Evolutionary conservation across 257 asterid genomes (phyloP), one percentile per base, ranked within the genome.

Genomic region (Ehretia macrophylla): DNA sequence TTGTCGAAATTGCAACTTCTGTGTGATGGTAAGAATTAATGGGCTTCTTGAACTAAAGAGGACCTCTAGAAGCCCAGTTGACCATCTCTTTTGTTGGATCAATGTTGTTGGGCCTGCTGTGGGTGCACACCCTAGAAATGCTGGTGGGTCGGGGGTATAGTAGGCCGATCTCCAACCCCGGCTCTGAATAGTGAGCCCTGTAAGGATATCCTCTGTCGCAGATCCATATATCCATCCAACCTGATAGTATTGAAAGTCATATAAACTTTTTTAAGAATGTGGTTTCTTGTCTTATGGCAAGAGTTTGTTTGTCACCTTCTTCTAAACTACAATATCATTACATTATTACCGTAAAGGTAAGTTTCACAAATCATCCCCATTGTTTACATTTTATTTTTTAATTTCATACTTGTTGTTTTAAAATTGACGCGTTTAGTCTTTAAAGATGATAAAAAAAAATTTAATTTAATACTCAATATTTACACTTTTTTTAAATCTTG

Each of bases 201-300:
- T 77, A 0, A 73, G 35, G 11, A 59, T 5, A 18, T 77, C 82
- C 27, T 77, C 82, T 27, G 79, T 46, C 10, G 68, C 44, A 11
- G 65, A 58, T 54, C 82, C 82, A 59, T 73, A 77, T 11, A 77
- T 64, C 68, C 71, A 77, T 9, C 82, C 82, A 12, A 75, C 13
- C 81, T 75, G 50, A 38, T 14, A 42, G n/a, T n/a, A 3, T 2
- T 42, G 47, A 42, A 42, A 42, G 47, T 14, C 12, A 42, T 2
- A 10, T 38, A 11, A 5, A 38, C 44, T 38, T n/a, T n/a, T n/a
- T n/a, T n/a, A n/a, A n/a, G n/a, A n/a, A n/a, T n/a, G n/a, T n/a
- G n/a, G n/a, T n/a, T n/a, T n/a, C n/a, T n/a, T n/a, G n/a, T n/a
- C n/a, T n/a, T n/a, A n/a, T n/a, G n/a, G n/a, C n/a, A n/a, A n/a